Conservation (phyloP, 495 filamentous ascomycete genomes). For the Pseudoneurospora amorphoporcata region DNA sequence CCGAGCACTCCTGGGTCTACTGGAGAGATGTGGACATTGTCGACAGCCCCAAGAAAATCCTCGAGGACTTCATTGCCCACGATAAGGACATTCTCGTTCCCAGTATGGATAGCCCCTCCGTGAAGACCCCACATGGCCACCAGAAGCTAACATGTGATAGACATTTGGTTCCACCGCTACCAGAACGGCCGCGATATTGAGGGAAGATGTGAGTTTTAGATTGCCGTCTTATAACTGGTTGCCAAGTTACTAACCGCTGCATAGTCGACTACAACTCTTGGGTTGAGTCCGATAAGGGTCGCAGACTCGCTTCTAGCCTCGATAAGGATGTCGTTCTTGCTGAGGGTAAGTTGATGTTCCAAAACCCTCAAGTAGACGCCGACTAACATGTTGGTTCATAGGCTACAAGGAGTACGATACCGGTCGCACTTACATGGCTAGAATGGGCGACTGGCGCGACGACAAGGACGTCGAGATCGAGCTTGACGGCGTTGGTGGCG, state of each 20-base stretch:
- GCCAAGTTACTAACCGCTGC: constrained; percentile 8
- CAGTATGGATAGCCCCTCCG: constrained; percentile 48
- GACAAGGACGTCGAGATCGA: constrained; percentile 85
- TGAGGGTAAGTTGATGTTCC: constrained; percentile 49
- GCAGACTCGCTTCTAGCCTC: constrained; percentile 60
- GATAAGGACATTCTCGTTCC: constrained; percentile 89
- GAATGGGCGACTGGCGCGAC: constrained; percentile 81
- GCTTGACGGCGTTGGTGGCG: constrained; percentile 92
- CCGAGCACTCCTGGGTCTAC: constrained; percentile 96
- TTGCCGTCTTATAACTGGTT: not conserved
- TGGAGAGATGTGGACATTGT: constrained; percentile 97
- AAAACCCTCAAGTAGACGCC: not conserved
- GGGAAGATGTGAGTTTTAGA: constrained; percentile 65
- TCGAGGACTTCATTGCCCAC: constrained; percentile 93
- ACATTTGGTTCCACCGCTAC: constrained; percentile 98
- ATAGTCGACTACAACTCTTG: constrained; percentile 98
- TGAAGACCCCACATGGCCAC: not conserved
- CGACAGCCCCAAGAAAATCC: constrained; percentile 75
- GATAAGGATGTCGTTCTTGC: constrained; percentile 71
- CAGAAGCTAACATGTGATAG: constrained; percentile 39
- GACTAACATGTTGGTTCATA: constrained; percentile 18
- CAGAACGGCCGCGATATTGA: constrained; percentile 76
- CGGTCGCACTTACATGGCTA: constrained; percentile 73
- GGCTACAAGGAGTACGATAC: constrained; percentile 91
- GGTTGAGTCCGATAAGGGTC: constrained; percentile 82